Evolutionary conservation across 176 grass and related monocot genomes (phyloP), one percentile per base, ranked within the genome.

Genomic region (Rhynchospora tenuis): DNA sequence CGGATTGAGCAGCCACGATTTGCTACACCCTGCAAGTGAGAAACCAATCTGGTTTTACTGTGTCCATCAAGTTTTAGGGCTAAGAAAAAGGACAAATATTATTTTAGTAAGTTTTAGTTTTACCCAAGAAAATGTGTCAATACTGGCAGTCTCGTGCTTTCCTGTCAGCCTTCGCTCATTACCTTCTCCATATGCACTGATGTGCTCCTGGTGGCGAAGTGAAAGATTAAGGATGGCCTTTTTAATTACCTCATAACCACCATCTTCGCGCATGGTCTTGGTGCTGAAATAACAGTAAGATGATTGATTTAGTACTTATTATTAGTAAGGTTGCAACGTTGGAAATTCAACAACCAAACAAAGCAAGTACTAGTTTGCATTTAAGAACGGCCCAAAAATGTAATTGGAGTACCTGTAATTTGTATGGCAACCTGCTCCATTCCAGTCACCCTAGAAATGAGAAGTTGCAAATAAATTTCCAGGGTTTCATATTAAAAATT

Each of bases 381-480:
- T 7, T 64, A 55, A 83, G 64, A 56, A 45, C 47, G 81, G 64
- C 76, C 26, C 59, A 42, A 38, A 80, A 33, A 20, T 51, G 20
- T 79, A 1, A 22, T 5, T 76, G 51, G 3, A 56, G 73, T 83
- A 99, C 97, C 97, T 99, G 88, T 88, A 99, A 67, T 99, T 99
- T 84, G 97, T 96, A 86, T 99, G 97, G 78, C 97, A 99, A 22
- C 97, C 97, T 80, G 97, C 97, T 83, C 97, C 97, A 7, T 99
- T 99, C 97, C 97, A 99, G 86, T 99, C 97, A 88, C 97, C 97
- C 93, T 99, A 80, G 80, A 55, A 83, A 65, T 67, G 78, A 5
- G 61, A 59, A 51, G 2, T 81, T 85, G 31, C 73, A 65, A 60
- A 42, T 61, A 15, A 20, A 48, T 31, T 10, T 33, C 13, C 51